Base-by-base conservation (phyloP, 2,329 filamentous ascomycete species). In the Mollisiaceae sp. region DNA sequence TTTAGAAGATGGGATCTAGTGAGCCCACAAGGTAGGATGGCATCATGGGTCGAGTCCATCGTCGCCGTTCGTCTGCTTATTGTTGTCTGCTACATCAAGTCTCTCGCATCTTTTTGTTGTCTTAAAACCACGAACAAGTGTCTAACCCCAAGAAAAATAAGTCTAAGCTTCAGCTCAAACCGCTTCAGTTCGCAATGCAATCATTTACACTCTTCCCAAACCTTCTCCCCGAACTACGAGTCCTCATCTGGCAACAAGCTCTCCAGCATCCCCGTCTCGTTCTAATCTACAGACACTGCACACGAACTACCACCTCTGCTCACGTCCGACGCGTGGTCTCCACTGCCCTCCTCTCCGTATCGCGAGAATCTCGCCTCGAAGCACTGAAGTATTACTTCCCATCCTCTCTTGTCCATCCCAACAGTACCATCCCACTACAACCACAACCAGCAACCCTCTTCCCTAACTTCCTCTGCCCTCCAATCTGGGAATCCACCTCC, bases 301-400 rank as follows among this genome's bases (percentile, higher is more conserved):
- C 50, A 39, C 62, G 64, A 27, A 22, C 39, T 9, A 8, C 32
- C n/a, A 22, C 50, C 41, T 12, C 15, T 15, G 35, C 35, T 15
- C 52, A 36, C 12, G 6, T 63, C 35, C 50, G 39, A 2, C 60
- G 61, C 24, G 57, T 57, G 9, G 35, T 55, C 39, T 14, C 3
- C 32, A 58, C 65, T 1, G 60, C 65, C 24, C 60, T 66, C 18
- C 61, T 66, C 39, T 60, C 57, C 35, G 57, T 45, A 24, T 59
- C n/a, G n/a, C 64, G 24, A 15, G 65, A 67, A 57, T 52, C 65
- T 4, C 58, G 65, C n/a, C 20, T n/a, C 36, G 65, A 67, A 50
- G 65, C 65, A 4, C 55, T 67, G 9, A 43, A 41, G 20, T 38
- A 54, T 38, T 67, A 67, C 32, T 43, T 59, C 9, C 41, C 50